phyloP scores from a whole-genome alignment of 805 yeast species.

The Wickerhamiella spandovensis region DNA sequence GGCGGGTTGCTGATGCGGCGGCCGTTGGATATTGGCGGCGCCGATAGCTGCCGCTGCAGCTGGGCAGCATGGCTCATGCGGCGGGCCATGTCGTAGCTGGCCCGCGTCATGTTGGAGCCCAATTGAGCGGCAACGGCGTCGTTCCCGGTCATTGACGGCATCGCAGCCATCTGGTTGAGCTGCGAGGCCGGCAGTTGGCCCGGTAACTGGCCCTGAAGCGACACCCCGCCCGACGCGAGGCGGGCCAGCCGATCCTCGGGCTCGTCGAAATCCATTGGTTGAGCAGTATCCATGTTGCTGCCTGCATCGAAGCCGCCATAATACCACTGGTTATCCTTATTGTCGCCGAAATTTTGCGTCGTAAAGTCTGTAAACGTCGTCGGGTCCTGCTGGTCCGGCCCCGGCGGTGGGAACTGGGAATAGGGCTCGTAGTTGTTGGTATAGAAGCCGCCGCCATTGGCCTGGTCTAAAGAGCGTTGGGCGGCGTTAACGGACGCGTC shows the following conservation, averaged over 20 bases:
- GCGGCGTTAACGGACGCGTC: not conserved
- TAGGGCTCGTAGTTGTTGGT: not conserved
- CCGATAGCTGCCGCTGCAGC: not conserved
- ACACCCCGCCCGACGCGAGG: not conserved
- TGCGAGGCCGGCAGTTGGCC: not conserved
- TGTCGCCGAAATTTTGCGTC: not conserved
- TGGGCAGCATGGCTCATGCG: not conserved
- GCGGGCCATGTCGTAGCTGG: not conserved
- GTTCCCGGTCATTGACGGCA: not conserved
- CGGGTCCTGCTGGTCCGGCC: not conserved
- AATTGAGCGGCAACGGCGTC: not conserved
- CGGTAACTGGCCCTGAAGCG: not conserved
- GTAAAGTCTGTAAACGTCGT: not conserved
- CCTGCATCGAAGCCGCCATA: not conserved
- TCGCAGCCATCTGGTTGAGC: not conserved
- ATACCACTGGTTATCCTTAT: not conserved
- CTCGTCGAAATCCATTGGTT: not conserved
- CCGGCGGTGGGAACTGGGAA: not conserved
- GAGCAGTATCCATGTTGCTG: not conserved
- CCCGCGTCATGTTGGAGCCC: not conserved
- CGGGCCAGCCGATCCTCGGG: not conserved
- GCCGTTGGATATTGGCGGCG: not conserved
- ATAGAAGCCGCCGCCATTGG: not conserved
- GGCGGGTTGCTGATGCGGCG: not conserved
- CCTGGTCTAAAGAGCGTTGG: not conserved